Evolutionary conservation across 345 rosid genomes (phyloP).

Genomic region (Geranium brycei): DNA sequence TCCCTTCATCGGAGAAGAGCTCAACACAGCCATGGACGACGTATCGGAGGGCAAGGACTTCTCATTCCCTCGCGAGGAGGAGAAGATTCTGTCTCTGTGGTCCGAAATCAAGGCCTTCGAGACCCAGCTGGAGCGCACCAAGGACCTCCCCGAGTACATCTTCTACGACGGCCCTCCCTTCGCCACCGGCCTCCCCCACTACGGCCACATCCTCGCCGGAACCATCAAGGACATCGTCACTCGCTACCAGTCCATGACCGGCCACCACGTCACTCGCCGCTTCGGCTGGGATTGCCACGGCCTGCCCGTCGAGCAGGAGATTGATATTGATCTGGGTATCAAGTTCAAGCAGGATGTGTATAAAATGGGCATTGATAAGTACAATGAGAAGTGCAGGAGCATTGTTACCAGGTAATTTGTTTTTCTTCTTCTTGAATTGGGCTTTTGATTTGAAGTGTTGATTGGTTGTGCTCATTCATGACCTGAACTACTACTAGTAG

Average conservation of each 20-base stretch:
- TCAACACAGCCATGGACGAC: slow-evolving; percentile 52
- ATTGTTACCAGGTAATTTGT: slow-evolving; percentile 45
- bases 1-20: not conserved
- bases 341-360: slow-evolving; percentile 54
- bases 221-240: slow-evolving; percentile 93
- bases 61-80: slow-evolving; percentile 73
- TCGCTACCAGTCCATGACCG: slow-evolving; percentile 76
- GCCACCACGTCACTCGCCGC: slow-evolving; percentile 85
- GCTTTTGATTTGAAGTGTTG: not conserved
- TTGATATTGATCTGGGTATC: slow-evolving; percentile 53
- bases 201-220: slow-evolving; percentile 95
- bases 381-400: slow-evolving; percentile 82
- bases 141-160: slow-evolving; percentile 54
- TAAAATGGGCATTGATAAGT: slow-evolving; percentile 68
- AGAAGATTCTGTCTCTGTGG: slow-evolving; percentile 50
- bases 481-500: not conserved
- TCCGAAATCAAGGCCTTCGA: slow-evolving; percentile 61
- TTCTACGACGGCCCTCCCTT: slow-evolving; percentile 98
- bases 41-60: slow-evolving; percentile 84
- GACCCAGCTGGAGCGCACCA: slow-evolving; percentile 53
- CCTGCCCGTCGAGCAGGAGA: slow-evolving; percentile 85
- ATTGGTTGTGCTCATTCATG: no score
- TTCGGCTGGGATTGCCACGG: slow-evolving; percentile 99
- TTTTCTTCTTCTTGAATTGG: not conserved
- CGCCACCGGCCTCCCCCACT: slow-evolving; percentile 95